phyloP scores from a whole-genome alignment of 139 green algal genomes.

The Medakamo hakoo region DNA sequence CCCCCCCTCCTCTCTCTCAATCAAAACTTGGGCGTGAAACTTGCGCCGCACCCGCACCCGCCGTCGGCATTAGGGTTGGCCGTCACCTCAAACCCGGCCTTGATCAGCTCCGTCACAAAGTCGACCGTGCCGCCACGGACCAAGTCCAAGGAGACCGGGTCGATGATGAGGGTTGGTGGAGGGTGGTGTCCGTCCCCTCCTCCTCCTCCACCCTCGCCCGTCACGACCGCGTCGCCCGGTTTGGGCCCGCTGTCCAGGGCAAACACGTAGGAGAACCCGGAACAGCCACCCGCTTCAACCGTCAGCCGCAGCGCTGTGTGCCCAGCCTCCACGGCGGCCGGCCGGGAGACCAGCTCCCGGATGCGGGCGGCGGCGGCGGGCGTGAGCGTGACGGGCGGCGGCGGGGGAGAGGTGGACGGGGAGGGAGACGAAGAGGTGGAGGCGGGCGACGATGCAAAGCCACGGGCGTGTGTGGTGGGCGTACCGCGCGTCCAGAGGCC shows the following conservation, averaged over 20 bases:
- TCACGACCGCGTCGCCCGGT: constrained; percentile 8
- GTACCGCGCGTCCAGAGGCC: background rate
- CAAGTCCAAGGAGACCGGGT: constrained; percentile 37
- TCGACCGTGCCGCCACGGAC: constrained; percentile 42
- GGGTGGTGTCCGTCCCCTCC: constrained; percentile 14
- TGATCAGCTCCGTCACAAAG: constrained; percentile 38
- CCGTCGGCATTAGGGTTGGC: constrained; percentile 30
- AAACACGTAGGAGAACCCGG: constrained; percentile 46
- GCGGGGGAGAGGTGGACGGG: background rate
- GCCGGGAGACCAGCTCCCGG: constrained; percentile 4
- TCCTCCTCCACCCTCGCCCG: too few species aligned
- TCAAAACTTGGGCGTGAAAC: constrained; percentile 23
- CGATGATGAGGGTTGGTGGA: constrained; percentile 30
- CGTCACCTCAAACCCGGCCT: constrained; percentile 31
- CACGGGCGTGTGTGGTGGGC: background rate
- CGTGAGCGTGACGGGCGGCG: background rate
- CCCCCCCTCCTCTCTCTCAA: too few species aligned
- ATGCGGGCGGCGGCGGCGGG: background rate
- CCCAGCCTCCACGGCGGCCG: background rate
- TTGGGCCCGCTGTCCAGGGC: constrained; percentile 12
- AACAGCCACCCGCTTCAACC: constrained; percentile 48
- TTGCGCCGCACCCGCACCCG: constrained; percentile 31
- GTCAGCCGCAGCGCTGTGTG: constrained; percentile 24
- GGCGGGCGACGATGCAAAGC: background rate
- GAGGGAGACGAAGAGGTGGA: background rate